phyloP scores from a whole-genome alignment of 2,329 filamentous ascomycete species.

The Fusarium sp. region DNA sequence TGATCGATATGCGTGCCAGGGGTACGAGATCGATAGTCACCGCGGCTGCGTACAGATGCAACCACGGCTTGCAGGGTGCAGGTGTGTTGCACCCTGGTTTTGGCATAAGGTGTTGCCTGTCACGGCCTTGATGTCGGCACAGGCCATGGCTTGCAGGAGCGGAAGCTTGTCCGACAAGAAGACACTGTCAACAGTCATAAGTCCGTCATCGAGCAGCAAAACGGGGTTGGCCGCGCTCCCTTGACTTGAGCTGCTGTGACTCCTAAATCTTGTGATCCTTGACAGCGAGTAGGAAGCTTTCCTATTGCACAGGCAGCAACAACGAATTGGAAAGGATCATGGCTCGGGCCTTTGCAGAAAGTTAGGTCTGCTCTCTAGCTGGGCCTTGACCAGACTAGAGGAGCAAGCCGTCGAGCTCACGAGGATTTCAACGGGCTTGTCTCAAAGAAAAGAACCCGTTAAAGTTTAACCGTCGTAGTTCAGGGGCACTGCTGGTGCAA shows the following conservation, averaged over 20 bases:
- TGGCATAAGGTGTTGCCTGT: slow-evolving; percentile 12
- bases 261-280: slow-evolving; percentile 1
- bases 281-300: background rate
- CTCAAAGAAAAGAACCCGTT: background rate
- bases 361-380: background rate
- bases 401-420: background rate
- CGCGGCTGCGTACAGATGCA: slow-evolving; percentile 18
- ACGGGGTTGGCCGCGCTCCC: slow-evolving; percentile 1
- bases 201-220: slow-evolving; percentile 22
- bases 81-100: slow-evolving; percentile 20
- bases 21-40: slow-evolving; percentile 36
- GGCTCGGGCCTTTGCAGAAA: slow-evolving; percentile 6
- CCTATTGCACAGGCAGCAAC: background rate
- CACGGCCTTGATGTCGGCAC: slow-evolving; percentile 2
- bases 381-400: slow-evolving; percentile 8
- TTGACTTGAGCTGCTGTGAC: slow-evolving; percentile 1
- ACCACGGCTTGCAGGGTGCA: slow-evolving; percentile 23
- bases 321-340: background rate
- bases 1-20: slow-evolving; percentile 14
- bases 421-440: slow-evolving; percentile 1
- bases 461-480: background rate
- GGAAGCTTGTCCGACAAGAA: background rate
- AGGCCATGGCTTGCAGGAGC: background rate
- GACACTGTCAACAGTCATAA: slow-evolving; percentile 1
- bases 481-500: background rate